Evolutionary conservation across 2,329 filamentous ascomycete species (phyloP).

Genomic region (Hymenoscyphus scutula): DNA sequence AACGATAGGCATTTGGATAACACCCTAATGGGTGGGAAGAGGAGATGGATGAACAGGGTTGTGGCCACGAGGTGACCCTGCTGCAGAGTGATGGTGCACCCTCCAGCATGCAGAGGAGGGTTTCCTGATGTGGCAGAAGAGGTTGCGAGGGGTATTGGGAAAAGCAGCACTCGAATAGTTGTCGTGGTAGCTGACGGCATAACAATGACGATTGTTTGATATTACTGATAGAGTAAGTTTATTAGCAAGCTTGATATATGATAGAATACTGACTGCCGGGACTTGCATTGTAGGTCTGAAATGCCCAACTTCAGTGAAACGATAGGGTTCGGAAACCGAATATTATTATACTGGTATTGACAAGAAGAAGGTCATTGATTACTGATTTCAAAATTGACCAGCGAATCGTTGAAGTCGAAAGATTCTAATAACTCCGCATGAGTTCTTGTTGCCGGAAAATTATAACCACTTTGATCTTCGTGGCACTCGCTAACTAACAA

Average conservation of each 20-base stretch:
- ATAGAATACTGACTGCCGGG: not conserved
- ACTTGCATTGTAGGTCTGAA: not conserved
- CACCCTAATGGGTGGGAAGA: not conserved
- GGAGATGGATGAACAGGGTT: not conserved
- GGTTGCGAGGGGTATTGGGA: not conserved
- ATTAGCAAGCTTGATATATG: not conserved
- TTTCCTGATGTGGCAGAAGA: not conserved
- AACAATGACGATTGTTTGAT: not conserved
- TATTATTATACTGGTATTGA: too few relatives aligned
- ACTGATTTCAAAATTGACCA: too few relatives aligned
- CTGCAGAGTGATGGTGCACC: slow-evolving; percentile 1
- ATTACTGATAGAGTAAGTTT: not conserved
- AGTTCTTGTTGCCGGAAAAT: too few relatives aligned
- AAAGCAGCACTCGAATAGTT: not conserved
- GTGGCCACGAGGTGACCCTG: not conserved
- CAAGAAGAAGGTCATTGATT: too few relatives aligned
- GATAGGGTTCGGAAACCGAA: not conserved
- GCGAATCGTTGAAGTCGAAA: too few relatives aligned
- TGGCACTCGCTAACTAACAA: not conserved
- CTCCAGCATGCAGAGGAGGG: not conserved
- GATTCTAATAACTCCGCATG: too few relatives aligned
- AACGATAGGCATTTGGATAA: not conserved
- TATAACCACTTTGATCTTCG: not conserved
- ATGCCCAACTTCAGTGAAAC: not conserved
- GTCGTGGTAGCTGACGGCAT: not conserved